Evolutionary conservation across 176 grass and related monocot species (phyloP), one percentile per base, ranked within the genome.

Genomic region (Dendrocalamus sinicus): DNA sequence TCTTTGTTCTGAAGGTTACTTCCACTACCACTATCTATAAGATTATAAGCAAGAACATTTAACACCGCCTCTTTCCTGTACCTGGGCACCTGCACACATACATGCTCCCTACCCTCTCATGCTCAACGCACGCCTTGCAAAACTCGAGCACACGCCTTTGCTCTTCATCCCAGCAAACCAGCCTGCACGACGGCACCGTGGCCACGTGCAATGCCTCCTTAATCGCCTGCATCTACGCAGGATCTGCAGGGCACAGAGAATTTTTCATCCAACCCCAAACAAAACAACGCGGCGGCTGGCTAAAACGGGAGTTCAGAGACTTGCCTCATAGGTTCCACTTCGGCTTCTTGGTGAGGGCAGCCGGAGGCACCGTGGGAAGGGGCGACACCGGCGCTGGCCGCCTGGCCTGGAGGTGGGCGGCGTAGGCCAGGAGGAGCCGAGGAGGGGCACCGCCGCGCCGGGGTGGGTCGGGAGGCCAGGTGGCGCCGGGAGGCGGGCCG

Each of bases 41-140:
- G 28, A 28, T 28, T 28, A 28, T 28, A 28, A 0, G 28, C 28
- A 28, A 28, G 28, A 28, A 28, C 28, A 28, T 28, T 28, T 28
- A 28, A 28, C 28, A 28, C 28, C 28, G 28, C 28, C 28, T 92
- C 73, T 99, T 99, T 88, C 94, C 97, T 40, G 97, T 99, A 51
- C 97, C 92, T 1, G 97, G 94, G 67, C 93, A 94, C 16, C 94
- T 94, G 3, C 97, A 96, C 2, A 94, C 87, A 80, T 99, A 99
- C 10, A 96, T 53, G 73, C 96, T 96, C 14, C 88, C 94, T 17
- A 92, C 84, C 85, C 70, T 86, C 67, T 92, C 92, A 55, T 94
- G 83, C 79, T 91, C 59, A 7, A 96, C 19, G 12, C 88, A 90
- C 0, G 72, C 73, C 85, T 86, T 96, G 68, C 90, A 99, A 77